Conservation (phyloP, 2,329 filamentous ascomycete genomes). For the Zymoseptoria pseudotritici region DNA sequence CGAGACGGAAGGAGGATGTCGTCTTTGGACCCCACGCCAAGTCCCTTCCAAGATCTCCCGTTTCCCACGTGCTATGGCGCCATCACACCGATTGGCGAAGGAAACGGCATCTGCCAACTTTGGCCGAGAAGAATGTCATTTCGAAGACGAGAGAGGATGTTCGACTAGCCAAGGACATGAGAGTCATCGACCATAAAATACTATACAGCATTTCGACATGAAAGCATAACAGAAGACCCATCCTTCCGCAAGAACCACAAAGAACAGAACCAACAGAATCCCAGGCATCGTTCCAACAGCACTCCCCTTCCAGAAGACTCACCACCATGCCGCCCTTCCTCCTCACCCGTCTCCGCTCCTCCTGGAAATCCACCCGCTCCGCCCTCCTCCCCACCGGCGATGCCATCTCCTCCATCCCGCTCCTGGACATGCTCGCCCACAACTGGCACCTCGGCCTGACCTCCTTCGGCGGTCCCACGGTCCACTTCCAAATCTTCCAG, state of each 20-base stretch:
- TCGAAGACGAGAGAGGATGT: neutral
- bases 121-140: neutral
- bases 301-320: neutral
- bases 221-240: neutral
- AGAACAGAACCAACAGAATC: neutral
- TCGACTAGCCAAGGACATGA: neutral
- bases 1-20: neutral
- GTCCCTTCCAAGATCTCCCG: neutral
- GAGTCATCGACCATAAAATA: neutral
- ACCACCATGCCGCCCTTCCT: neutral
- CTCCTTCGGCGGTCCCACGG: conserved; percentile 49
- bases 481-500: conserved; percentile 63
- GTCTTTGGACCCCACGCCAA: neutral
- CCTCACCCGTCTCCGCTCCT: neutral
- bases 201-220: neutral
- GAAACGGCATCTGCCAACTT: too few relatives aligned
- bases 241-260: neutral
- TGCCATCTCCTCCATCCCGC: conserved; percentile 1
- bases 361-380: conserved; percentile 1
- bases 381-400: conserved; percentile 7
- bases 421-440: conserved; percentile 18
- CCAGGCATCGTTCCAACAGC: neutral
- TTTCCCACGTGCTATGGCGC: neutral
- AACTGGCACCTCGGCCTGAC: conserved; percentile 21
- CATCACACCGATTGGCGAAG: neutral